Evolutionary conservation across 2,329 filamentous ascomycete genomes (phyloP), one percentile per base, ranked within the genome.

Genomic region (Pseudofabraea citricarpa): DNA sequence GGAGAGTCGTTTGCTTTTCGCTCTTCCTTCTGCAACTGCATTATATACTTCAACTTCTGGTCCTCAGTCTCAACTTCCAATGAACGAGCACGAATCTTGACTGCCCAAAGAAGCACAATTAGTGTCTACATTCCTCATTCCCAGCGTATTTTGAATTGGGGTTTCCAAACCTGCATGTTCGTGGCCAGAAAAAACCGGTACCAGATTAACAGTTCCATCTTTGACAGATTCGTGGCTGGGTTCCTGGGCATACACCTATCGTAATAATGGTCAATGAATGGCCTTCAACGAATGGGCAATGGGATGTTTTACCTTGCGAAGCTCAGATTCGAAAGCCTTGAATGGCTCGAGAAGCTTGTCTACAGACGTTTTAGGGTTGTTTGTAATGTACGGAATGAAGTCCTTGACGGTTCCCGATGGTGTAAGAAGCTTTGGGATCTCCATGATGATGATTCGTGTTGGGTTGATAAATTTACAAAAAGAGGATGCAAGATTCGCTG

Each of bases 1-100:
- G 78, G 78, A 1, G 81, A 75, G 5, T 78, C 83, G 58, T 79
- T 66, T 0, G 69, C 55, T 38, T 80, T 81, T 26, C 88, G 81
- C 40, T 83, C 73, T 3, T 79, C 69, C 0, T 75, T 65, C 0
- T 75, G 71, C 21, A 90, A 71, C 5, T 76, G 61, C 83, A 90
- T 87, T 59, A 90, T 77, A 57, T 87, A 89, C 55, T 65, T 75
- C 12, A 78, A 73, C 55, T 74, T 79, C 53, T 85, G 77, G 33
- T 77, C 70, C 13, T 74, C 66, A 1, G 75, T 70, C 62, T 89
- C 85, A 2, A 61, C 47, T 2, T 67, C 69, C 2, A 83, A 63
- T 47, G 82, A 61, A 44, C 85, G 76, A 41, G 83, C 81, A 36
- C 80, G 75, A 40, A 81, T 74, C 47, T 71, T 82, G 59, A 88